Evolutionary conservation across 768 basidiomycete species (phyloP), one percentile per base, ranked within the genome.

Genomic region (Lentinula boryana): DNA sequence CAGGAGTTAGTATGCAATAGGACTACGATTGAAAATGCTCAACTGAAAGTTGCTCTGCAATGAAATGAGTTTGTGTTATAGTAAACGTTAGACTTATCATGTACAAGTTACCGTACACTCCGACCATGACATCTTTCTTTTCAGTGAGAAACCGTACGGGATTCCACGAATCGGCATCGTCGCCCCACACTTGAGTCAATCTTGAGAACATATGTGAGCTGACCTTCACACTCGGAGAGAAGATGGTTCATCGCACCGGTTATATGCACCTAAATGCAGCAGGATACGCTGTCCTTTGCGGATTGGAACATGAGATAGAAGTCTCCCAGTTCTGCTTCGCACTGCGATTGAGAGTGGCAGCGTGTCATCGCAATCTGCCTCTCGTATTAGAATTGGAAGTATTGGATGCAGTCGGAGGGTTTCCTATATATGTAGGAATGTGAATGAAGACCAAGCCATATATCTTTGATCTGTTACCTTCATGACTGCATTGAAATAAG

Each of bases 331-430:
- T 23, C 65, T 65, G 15, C 71, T 72, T 41, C 60, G 65, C 36
- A 78, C 68, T 8, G 76, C 72, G 56, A 66, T 65, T 10, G 74
- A 70, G 33, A 84, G 73, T 2, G 82, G 78, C 38, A 84, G 65
- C n/a, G 63, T 58, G 56, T 80, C 76, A 60, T 83, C 80, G 48
- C 65, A 60, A 5, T 58, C 60, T 2, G 80, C 69, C 48, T 70
- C 63, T 16, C 79, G 70, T 46, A 71, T 63, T 18, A 70, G 69
- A 15, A 68, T 68, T 36, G 68, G 68, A 13, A 71, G 64, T n/a
- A 71, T 70, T 51, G 76, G 72, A 61, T 74, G 70, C 56, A 68
- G 65, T 54, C 74, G 64, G 56, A 73, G 56, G 6, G 66, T 62
- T 62, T 76, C 74, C 74, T 75, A 10, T 12, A 16, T 27, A 18